Base-by-base conservation (phyloP, 192 early-diverging fungal genomes). In the Backusella australiensis region DNA sequence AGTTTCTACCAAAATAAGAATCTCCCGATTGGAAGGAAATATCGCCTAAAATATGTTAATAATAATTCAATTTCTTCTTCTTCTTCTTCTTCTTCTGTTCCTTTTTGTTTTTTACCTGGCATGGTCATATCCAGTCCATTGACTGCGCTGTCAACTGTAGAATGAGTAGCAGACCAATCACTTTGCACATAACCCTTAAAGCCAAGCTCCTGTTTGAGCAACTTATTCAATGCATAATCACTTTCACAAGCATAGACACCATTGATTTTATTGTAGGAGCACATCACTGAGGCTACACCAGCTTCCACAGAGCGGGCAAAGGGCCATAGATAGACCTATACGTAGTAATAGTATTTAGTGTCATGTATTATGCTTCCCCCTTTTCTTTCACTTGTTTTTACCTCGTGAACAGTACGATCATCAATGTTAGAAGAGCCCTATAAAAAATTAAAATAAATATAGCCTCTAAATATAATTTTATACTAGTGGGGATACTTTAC, bases 221-320 rank as follows among this genome's bases (percentile, higher is more conserved):
- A 35, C 34, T 71, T 46, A 23, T 87, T 85, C 42, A 91, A 69
- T 39, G 81, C 29, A 15, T 78, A 41, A n/a, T 82, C 63, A 77
- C 85, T 86, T 75, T 90, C 82, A 78, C 91, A 92, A 4, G 90
- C 84, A 29, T 88, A 85, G 21, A 79, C 77, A 29, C 77, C 77
- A 72, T 92, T 90, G n/a, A 93, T 26, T 35, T 71, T 67, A 75
- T 92, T 92, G 82, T 92, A 92, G 4, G 81, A 26, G 65, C 91
- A 90, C 91, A 92, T 92, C 42, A 92, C 73, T 26, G 90, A 81
- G 39, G 78, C 88, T 8, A 87, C 89, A 35, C 90, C 91, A 46
- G 85, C 90, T 46, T 87, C 89, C 0, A 86, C 72, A 17, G 75
- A 79, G 6, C 80, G 85, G 46, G 86, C 77, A 74, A 93, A 92